Evolutionary conservation across 1,284 basidiomycete species (phyloP).

Genomic region (Porodaedalea pini): DNA sequence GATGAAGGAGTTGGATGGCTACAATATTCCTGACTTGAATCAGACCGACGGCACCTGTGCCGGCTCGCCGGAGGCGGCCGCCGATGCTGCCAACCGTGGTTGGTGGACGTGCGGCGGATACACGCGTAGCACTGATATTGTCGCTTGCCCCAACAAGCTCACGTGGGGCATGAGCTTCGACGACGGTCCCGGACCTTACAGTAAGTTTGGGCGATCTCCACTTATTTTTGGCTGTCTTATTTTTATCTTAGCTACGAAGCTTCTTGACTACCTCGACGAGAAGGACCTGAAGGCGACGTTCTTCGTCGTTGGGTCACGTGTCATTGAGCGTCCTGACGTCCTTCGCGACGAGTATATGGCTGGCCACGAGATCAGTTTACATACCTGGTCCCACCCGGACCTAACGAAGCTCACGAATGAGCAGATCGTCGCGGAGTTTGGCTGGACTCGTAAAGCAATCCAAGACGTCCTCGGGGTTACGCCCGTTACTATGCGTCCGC

Average conservation of each 20-base stretch:
- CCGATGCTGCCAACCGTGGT: conserved; percentile 57
- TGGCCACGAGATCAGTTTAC: conserved; percentile 77
- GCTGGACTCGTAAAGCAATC: conserved; percentile 88
- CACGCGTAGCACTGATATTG: conserved; percentile 64
- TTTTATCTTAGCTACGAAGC: conserved; percentile 37
- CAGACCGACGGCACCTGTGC: conserved; percentile 66
- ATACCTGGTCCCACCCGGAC: conserved; percentile 75
- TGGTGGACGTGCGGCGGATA: conserved; percentile 91
- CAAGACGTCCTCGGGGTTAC: conserved; percentile 73
- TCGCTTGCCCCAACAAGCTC: conserved; percentile 72
- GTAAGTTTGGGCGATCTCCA: conserved; percentile 40
- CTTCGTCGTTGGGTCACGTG: conserved; percentile 90
- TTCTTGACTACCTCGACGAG: conserved; percentile 67
- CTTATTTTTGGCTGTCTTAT: conserved; percentile 4
- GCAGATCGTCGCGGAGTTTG: conserved; percentile 90
- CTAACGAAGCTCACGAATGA: conserved; percentile 83
- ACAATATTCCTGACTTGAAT: conserved; percentile 60
- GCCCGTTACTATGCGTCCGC: conserved; percentile 62
- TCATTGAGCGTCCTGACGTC: conserved; percentile 74
- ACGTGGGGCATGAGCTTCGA: conserved; percentile 85
- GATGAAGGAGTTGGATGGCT: conserved; percentile 74
- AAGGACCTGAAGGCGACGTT: conserved; percentile 79
- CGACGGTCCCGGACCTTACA: conserved; percentile 82
- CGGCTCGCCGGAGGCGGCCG: conserved; percentile 53
- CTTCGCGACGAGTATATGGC: conserved; percentile 82